These are phyloP conservation scores for Neurospora sublineolata DNA, from an alignment of 495 filamentous ascomycete species.

Conservation along the genomic window DNA sequence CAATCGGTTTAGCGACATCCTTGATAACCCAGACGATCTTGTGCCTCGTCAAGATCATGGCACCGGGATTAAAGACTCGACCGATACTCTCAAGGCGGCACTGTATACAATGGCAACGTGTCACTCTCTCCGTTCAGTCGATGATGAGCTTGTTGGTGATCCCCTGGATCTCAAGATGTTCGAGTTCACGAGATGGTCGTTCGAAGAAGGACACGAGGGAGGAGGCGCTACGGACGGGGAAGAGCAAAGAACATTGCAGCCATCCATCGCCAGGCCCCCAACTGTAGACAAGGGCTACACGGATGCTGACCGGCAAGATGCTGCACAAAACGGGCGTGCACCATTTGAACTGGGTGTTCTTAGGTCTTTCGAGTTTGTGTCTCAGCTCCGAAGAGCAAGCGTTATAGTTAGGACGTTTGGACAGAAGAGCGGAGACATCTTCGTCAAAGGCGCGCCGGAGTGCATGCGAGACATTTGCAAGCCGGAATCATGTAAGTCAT, in stretches of 20 bases:
- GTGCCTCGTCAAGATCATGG: constrained; percentile 44
- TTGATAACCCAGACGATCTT: constrained; percentile 38
- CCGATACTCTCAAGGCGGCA: constrained; percentile 54
- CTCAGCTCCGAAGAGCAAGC: constrained; percentile 84
- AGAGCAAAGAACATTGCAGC: constrained; percentile 55
- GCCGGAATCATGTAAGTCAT: constrained; percentile 46
- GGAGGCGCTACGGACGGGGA: constrained; percentile 47
- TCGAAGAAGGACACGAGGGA: constrained; percentile 67
- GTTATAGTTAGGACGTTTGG: constrained; percentile 84
- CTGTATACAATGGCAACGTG: constrained; percentile 96
- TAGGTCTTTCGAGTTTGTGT: constrained; percentile 91
- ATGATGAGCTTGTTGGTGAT: constrained; percentile 82
- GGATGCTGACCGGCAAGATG: neutral
- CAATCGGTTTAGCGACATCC: constrained; percentile 40
- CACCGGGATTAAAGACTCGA: constrained; percentile 44
- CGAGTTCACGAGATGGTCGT: constrained; percentile 89
- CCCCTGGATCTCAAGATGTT: constrained; percentile 99
- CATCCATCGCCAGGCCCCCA: constrained; percentile 78
- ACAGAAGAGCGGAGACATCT: constrained; percentile 64
- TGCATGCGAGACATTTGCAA: constrained; percentile 88
- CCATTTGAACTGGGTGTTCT: constrained; percentile 74
- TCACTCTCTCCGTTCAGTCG: constrained; percentile 78
- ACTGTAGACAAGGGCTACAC: constrained; percentile 31
- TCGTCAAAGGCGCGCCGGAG: constrained; percentile 95
- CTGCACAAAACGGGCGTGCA: constrained; percentile 7